Evolutionary conservation across 2,329 filamentous ascomycete genomes (phyloP), one percentile per base, ranked within the genome.

Genomic region (Metarhizium anisopliae): DNA sequence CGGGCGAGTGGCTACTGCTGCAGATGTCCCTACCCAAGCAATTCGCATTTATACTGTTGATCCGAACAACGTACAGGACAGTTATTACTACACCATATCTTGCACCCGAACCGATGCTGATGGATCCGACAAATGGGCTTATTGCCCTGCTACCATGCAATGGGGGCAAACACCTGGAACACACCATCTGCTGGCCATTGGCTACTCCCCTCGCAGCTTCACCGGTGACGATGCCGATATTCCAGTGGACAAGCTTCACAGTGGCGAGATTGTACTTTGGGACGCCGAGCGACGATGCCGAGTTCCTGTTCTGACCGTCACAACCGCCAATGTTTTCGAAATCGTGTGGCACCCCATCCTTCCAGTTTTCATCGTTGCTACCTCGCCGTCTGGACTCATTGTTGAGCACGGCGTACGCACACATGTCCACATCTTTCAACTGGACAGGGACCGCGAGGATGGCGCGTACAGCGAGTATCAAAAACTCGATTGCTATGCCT

Each of bases 251-350:
- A 79, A 80, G 60, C 63, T 63, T n/a, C 75, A 81, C 52, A 77
- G 81, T 0, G 83, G 83, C 10, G 82, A 85, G 62, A 75, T 86
- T 3, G 79, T 78, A 45, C 65, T 86, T 1, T 86, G 82, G 81
- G 74, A 86, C 62, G 76, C 78, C 0, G 55, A 65, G 0, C 70
- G 68, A 2, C 71, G 72, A 10, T 64, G 70, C 10, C 70, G 74
- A 49, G 68, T 83, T 49, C 72, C 70, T 4, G 73, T 86, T 3
- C 68, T 74, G 20, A 77, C 78, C 3, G 77, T 75, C 1, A 77
- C 76, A 0, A 77, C 75, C 0, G 76, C 81, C 50, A 86, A 86
- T 56, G 80, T 85, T 2, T 86, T 86, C 49, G 83, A 86, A 61
- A 79, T 85, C 2, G 70, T 76, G 0, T 86, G 83, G 83, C 83